A percentile compares a stretch with the other conserved stretches of the same genome.
phyloP scores from a whole-genome alignment of 2,329 filamentous ascomycete genomes.

The Calonectria naviculata region DNA sequence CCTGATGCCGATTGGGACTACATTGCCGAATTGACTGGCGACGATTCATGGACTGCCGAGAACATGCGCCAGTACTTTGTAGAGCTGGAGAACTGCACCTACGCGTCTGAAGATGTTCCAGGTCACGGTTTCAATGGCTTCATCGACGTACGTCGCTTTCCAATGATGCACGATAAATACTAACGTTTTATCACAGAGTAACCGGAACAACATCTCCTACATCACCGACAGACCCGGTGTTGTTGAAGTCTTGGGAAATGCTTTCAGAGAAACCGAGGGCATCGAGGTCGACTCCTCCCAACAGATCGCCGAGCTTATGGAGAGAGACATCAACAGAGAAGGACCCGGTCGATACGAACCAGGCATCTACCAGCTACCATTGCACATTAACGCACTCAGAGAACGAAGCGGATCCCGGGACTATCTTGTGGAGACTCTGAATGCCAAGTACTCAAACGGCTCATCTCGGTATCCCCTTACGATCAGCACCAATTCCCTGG shows the following conservation, averaged over 20 bases:
- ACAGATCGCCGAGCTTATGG: slow-evolving; percentile 39
- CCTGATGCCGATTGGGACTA: slow-evolving; percentile 41
- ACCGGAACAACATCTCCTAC: slow-evolving; percentile 33
- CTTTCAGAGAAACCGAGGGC: slow-evolving; percentile 22
- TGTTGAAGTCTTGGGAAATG: slow-evolving; percentile 13
- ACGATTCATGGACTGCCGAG: slow-evolving; percentile 51
- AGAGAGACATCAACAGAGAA: slow-evolving; percentile 43
- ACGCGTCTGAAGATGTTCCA: slow-evolving; percentile 45
- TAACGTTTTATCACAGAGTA: slow-evolving; percentile 18
- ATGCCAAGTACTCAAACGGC: slow-evolving; percentile 55
- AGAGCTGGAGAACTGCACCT: slow-evolving; percentile 55
- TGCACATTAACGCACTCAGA: slow-evolving; percentile 34
- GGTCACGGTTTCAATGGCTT: slow-evolving; percentile 56
- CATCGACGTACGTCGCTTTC: slow-evolving; percentile 36
- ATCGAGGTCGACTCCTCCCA: slow-evolving; percentile 31
- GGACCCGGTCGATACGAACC: slow-evolving; percentile 39
- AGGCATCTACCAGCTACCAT: slow-evolving; percentile 44
- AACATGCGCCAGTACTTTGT: slow-evolving; percentile 54
- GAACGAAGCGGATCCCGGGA: slow-evolving; percentile 24
- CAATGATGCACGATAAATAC: not conserved
- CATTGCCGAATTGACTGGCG: slow-evolving; percentile 53
- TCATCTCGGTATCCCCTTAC: slow-evolving; percentile 59
- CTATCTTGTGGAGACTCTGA: slow-evolving; percentile 38
- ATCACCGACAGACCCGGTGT: slow-evolving; percentile 26
- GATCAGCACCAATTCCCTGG: slow-evolving; percentile 48